Base-by-base conservation (phyloP, 2,329 filamentous ascomycete species). In the Ceratocystis diversiconidia region DNA sequence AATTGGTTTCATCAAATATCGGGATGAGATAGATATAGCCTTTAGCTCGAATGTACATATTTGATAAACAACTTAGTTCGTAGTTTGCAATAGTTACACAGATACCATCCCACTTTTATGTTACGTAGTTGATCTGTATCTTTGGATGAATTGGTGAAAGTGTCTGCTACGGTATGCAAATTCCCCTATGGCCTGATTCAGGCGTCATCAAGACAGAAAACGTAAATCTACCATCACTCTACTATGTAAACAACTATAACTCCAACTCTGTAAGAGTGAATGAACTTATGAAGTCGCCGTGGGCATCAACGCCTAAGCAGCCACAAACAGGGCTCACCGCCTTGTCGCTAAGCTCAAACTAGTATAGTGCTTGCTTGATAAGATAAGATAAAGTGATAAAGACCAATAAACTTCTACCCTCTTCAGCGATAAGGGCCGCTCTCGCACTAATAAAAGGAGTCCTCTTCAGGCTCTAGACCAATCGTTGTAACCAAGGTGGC, bases 341-440 rank as follows among this genome's bases (percentile, higher is more conserved):
- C 62, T 63, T 63, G 17, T 6, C 1, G 7, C 22, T 41, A 55
- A 3, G 15, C 36, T n/a, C 28, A 52, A 48, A 41, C 5, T 52
- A 55, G 46, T 22, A n/a, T 63, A 43, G 62, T 52, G 32, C 8
- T 41, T 36, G 30, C 7, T 15, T n/a, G 62, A 63, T 63, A 63
- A 55, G 46, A 50, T 55, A n/a, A 50, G 62, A 63, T 63, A 63
- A 63, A 32, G 5, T 12, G 62, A 63, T 63, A 63, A 63, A 48
- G 12, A 7, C 44, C 15, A 55, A 30, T 15, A 55, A 19, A 12
- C 15, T 28, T n/a, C 62, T 59, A 8, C 15, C 36, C 43, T 4
- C 52, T 50, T n/a, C 10, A 15, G 36, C 30, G 46, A 65, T 62
- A 65, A 65, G 30, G 46, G 30, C 55, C 41, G 22, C 41, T 25